Evolutionary conservation across 2,329 filamentous ascomycete genomes (phyloP).

Genomic region (Hyphodiscus sp.): DNA sequence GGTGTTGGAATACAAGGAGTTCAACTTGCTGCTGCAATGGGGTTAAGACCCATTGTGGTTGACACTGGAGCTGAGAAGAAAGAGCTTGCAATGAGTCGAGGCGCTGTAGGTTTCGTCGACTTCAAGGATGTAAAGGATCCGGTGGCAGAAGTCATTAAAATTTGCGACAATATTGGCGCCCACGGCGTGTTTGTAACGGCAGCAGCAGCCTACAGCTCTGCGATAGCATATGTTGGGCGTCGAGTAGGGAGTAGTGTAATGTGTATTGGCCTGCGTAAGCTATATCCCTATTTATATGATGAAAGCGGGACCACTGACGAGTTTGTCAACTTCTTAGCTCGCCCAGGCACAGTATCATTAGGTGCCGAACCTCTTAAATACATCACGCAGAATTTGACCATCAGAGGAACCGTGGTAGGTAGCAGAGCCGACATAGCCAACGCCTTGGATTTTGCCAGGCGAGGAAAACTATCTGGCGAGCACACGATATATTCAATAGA

Average conservation of each 20-base stretch:
- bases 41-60: conserved; percentile 22
- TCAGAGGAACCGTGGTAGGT: too few species aligned
- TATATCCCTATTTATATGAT: too few species aligned
- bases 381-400: too few species aligned
- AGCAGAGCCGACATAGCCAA: too few species aligned
- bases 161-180: conserved; percentile 6
- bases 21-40: background rate
- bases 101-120: conserved; percentile 68
- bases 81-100: conserved; percentile 39
- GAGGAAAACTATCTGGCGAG: too few species aligned
- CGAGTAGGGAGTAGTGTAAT: conserved; percentile 9
- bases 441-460: too few species aligned
- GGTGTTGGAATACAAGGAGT: background rate
- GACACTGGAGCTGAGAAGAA: conserved; percentile 31
- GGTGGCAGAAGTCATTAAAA: conserved; percentile 62
- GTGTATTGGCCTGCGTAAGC: conserved; percentile 9
- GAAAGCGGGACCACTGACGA: too few species aligned
- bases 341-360: too few species aligned
- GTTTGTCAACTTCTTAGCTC: too few species aligned
- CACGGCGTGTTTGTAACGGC: conserved; percentile 12
- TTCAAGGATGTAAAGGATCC: conserved; percentile 73
- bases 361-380: too few species aligned
- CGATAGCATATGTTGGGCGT: conserved; percentile 3
- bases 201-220: conserved; percentile 4
- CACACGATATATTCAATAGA: too few species aligned